Evolutionary conservation across 176 grass and related monocot species (phyloP).

Genomic region (Bromus sterilis): DNA sequence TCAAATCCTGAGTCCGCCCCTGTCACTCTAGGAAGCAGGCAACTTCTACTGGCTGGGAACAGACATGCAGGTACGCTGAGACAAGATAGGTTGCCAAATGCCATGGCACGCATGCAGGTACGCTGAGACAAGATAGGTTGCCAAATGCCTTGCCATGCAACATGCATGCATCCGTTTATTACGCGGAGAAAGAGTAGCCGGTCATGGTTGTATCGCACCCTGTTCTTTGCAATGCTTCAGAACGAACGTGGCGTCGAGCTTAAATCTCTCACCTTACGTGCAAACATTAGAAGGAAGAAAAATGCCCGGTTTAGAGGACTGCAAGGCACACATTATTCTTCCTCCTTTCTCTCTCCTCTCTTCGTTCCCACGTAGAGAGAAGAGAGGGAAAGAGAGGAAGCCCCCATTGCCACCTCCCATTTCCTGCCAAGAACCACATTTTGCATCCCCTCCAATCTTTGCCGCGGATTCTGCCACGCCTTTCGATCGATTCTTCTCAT

Average conservation of each 20-base stretch:
- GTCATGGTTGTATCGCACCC: too few species aligned
- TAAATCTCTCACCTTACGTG: slow-evolving; percentile 19
- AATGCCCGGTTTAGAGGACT: slow-evolving; percentile 24
- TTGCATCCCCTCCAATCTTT: neutral
- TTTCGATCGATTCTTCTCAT: neutral
- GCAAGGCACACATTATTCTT: slow-evolving; percentile 29
- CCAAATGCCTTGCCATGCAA: too few species aligned
- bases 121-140: too few species aligned
- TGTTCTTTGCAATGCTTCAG: neutral
- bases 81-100: too few species aligned
- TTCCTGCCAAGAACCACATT: slow-evolving; percentile 16
- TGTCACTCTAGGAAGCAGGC: too few species aligned
- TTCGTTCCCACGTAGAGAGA: slow-evolving; percentile 36
- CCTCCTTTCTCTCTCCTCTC: slow-evolving; percentile 49
- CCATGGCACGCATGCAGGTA: too few species aligned
- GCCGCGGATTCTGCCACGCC: neutral
- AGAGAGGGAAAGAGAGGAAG: slow-evolving; percentile 6
- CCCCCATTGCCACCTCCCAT: slow-evolving; percentile 7
- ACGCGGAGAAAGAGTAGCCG: too few species aligned
- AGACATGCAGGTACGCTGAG: too few species aligned
- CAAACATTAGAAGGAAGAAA: slow-evolving; percentile 8
- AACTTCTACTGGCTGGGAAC: too few species aligned
- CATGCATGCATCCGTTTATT: too few species aligned
- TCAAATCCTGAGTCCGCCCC: too few species aligned
- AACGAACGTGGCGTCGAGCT: neutral